Base-by-base conservation (phyloP, 2,329 filamentous ascomycete species). In the Coniochaeta prunicola region DNA sequence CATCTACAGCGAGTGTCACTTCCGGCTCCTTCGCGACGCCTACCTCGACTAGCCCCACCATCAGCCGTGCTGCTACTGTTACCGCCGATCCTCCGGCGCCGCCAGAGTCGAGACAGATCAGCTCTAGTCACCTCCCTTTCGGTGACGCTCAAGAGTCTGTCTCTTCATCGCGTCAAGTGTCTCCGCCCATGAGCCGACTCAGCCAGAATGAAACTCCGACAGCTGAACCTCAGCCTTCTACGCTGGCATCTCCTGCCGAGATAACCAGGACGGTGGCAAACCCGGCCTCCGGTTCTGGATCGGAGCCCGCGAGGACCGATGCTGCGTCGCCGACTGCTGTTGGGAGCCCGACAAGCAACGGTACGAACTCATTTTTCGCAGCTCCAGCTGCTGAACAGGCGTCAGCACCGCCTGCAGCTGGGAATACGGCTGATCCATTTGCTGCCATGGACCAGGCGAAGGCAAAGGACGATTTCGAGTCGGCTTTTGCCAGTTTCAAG, bases 401-500 rank as follows among this genome's bases (percentile, higher is more conserved):
- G 8, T 59, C 33, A 54, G 63, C 30, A 8, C 28, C 31, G 7
- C 62, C 65, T n/a, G 61, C 59, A 1, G 62, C 62, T 45, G 64
- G 60, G 21, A 64, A 64, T 55, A 67, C 61, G 50, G 73, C 66
- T 34, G 82, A 84, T 64, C 78, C 82, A 7, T 87, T 87, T 60
- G 74, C 73, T 6, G 74, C 75, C 30, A 71, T 80, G 61, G 80
- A 83, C 58, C 75, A 82, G 59, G 77, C 77, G 58, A 85, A 84
- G 72, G 83, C 85, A 42, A 91, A 91, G 74, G 86, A 90, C 56
- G 91, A 94, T 66, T 94, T 96, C 65, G 91, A 96, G 68, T 86
- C 87, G 61, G 91, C 91, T 1, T 96, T 96, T 76, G 89, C 89
- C 48, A 87, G 86, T 59, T 93, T 94, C 66, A 78, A 79, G 57